Conservation (phyloP, 306 rosid genomes). For the Rosa lucieae region DNA sequence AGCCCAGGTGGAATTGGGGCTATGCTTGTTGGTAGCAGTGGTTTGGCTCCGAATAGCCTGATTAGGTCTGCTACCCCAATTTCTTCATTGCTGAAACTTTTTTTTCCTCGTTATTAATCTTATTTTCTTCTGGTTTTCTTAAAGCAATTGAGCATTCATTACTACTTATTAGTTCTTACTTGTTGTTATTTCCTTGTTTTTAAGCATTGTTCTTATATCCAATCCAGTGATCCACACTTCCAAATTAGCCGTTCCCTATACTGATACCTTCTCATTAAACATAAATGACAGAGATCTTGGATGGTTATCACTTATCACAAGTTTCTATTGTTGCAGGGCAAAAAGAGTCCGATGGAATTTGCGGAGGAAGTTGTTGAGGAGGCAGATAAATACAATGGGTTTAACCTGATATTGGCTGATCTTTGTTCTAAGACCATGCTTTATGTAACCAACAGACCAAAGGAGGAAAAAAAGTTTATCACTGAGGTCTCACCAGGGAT, state of each 20-base stretch:
- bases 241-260: background rate
- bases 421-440: constrained; percentile 55
- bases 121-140: background rate
- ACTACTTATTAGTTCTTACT: background rate
- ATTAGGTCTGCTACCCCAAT: constrained; percentile 76
- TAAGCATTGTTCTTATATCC: background rate
- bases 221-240: background rate
- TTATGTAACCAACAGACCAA: constrained; percentile 73
- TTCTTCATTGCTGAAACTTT: constrained; percentile 55
- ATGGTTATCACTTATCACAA: too few relatives aligned
- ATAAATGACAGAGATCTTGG: background rate
- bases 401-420: constrained; percentile 70
- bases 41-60: constrained; percentile 45
- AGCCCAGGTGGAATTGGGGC: constrained; percentile 84
- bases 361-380: constrained; percentile 58
- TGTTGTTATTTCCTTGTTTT: background rate
- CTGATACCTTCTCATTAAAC: background rate
- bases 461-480: constrained; percentile 30
- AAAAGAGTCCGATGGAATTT: constrained; percentile 55
- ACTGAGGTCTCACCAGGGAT: constrained; percentile 64
- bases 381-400: constrained; percentile 68
- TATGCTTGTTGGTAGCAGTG: constrained; percentile 40
- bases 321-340: constrained; percentile 50
- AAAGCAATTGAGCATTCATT: background rate
- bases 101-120: background rate